Evolutionary conservation across 306 rosid genomes (phyloP).

Genomic region (Malus sieversii): DNA sequence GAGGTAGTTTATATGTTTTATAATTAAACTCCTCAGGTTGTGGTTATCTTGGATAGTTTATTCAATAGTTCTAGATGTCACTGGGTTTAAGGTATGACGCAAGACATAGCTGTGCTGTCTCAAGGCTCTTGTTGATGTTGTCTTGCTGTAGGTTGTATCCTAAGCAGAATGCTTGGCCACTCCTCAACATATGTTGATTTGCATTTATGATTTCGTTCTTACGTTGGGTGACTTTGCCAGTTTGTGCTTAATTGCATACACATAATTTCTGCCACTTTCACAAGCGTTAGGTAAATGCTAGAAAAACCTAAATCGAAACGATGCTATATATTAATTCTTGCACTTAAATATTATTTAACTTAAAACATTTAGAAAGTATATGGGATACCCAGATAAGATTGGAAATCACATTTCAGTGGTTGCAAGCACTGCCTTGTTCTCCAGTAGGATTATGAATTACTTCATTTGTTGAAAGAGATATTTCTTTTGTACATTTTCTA

Average conservation of each 20-base stretch:
- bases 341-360: not conserved
- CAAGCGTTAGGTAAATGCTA: not conserved
- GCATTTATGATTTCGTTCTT: not conserved
- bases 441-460: not conserved
- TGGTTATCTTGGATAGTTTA: not conserved
- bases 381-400: not conserved
- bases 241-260: not conserved
- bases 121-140: not conserved
- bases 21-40: not conserved
- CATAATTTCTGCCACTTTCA: not conserved
- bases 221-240: not conserved
- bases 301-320: not conserved
- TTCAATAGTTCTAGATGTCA: conserved; percentile 8
- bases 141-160: not conserved
- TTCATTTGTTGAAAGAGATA: not conserved
- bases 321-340: not conserved
- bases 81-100: not conserved
- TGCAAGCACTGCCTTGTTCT: not conserved
- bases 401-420: not conserved
- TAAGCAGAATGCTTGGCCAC: not conserved
- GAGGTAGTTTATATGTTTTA: conserved; percentile 48
- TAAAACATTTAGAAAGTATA: not conserved
- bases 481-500: not conserved
- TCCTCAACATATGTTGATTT: not conserved
- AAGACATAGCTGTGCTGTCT: not conserved